Base-by-base conservation (phyloP, 495 filamentous ascomycete species). In the Peziza echinospora region DNA sequence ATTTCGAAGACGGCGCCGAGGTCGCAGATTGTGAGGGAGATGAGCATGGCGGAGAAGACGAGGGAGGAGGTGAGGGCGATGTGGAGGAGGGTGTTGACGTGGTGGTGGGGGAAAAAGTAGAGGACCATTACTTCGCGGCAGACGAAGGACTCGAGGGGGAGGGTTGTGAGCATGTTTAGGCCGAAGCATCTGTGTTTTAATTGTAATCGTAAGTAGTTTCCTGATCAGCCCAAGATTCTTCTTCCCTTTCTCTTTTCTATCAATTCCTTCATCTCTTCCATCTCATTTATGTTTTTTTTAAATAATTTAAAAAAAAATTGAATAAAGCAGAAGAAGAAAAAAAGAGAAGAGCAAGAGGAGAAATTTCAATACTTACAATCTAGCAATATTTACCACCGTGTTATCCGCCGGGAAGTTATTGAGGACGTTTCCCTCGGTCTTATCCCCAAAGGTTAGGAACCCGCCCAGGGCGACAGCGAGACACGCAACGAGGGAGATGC, bases 81-180 rank as follows among this genome's bases (percentile, higher is more conserved):
- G 57, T 97, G 89, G 43, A 85, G 75, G 49, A 78, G 77, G 54
- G 82, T 73, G 56, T 81, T 80, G 62, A 81, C 85, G 0, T 79
- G 79, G 51, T 85, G 77, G 51, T 64, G 64, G 0, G 78, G 81
- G 62, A 84, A 93, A 64, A 76, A 97, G 64, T 93, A 97, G 42
- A 82, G 86, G 26, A 80, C 72, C 80, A 96, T 92, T 37, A 96
- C 89, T 60, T 93, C 86, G 47, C 89, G 76, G 62, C 91, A 96
- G 40, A 97, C 89, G 61, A 97, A 97, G 6, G 84, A 82, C 65
- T 97, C 89, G 28, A 97, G 73, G 2, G 89, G 89, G 40, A 97
- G 66, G 2, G 89, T 97, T 5, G 89, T 96, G 50, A 97, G 74
- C 89, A 97, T 97, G 66, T 97, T 97, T 47, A 96, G 64, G 3